These are phyloP conservation scores for Pseudogymnoascus sp. DNA, from an alignment of 2,329 filamentous ascomycete species.

Conservation along the genomic window DNA sequence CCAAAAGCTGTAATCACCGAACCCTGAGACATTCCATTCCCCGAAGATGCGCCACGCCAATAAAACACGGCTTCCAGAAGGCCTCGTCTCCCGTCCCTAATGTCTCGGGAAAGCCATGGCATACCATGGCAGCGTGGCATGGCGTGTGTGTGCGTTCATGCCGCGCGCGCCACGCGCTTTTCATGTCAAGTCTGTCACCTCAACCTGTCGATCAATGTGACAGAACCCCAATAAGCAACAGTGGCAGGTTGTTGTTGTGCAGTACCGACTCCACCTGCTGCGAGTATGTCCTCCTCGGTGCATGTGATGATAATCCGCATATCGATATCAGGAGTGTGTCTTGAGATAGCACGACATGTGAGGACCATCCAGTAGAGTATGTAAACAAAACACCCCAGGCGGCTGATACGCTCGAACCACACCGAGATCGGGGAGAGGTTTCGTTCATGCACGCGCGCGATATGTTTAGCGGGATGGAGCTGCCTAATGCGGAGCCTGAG, in stretches of 20 bases:
- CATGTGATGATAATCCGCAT: neutral
- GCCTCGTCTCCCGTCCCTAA: neutral
- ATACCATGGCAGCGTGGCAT: neutral
- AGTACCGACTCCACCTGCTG: neutral
- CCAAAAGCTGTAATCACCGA: neutral
- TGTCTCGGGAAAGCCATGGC: neutral
- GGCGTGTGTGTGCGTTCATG: neutral
- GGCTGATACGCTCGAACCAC: neutral
- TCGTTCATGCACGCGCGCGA: neutral
- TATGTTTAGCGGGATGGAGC: neutral
- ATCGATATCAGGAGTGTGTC: neutral
- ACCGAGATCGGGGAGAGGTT: neutral
- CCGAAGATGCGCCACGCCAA: neutral
- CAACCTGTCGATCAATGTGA: neutral
- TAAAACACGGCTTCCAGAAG: neutral
- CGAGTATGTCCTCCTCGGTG: neutral
- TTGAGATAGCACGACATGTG: neutral
- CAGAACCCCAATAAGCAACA: neutral
- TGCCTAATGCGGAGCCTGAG: neutral
- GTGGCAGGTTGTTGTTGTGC: neutral
- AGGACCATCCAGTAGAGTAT: neutral
- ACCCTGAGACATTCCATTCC: neutral
- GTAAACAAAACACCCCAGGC: neutral
- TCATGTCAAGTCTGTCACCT: neutral
- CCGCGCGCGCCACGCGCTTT: neutral